Percentiles rank a stretch among this genome's conserved stretches.
Conservation (phyloP, 306 rosid species). For the Quercus rubra region DNA sequence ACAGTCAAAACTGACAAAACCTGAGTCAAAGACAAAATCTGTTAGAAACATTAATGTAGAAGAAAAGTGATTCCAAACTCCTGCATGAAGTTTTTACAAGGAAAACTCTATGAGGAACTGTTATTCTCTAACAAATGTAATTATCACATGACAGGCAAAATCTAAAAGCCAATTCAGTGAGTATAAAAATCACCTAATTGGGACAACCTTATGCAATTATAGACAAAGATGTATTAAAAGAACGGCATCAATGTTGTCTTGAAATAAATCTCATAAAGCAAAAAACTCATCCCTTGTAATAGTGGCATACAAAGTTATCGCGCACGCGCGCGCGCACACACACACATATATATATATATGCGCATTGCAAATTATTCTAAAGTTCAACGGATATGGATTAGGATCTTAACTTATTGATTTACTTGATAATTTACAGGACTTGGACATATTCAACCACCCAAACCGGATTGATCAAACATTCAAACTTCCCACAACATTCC, state of each 20-base stretch:
- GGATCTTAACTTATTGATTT: not conserved
- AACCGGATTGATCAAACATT: not conserved
- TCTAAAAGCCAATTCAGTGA: no score
- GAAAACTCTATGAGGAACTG: not conserved
- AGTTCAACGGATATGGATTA: not conserved
- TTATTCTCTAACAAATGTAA: not conserved
- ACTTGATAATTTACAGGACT: not conserved
- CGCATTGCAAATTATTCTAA: not conserved
- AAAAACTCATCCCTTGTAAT: not conserved
- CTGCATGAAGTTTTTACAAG: not conserved
- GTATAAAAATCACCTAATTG: no score
- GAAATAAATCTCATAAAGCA: not conserved
- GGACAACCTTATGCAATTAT: not conserved
- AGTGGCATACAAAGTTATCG: not conserved
- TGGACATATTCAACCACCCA: not conserved
- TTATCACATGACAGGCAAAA: slow-evolving; percentile 1
- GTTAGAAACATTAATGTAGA: not conserved
- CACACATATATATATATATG: not conserved
- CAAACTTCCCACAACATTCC: not conserved
- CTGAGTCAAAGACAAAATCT: slow-evolving; percentile 35
- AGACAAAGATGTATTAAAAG: not conserved
- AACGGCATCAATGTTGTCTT: not conserved
- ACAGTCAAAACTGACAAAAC: slow-evolving; percentile 93
- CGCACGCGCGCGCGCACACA: accelerated
- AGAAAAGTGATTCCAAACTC: not conserved